Evolutionary conservation across 1,284 basidiomycete genomes (phyloP), one percentile per base, ranked within the genome.

Genomic region (Malassezia cuniculi): DNA sequence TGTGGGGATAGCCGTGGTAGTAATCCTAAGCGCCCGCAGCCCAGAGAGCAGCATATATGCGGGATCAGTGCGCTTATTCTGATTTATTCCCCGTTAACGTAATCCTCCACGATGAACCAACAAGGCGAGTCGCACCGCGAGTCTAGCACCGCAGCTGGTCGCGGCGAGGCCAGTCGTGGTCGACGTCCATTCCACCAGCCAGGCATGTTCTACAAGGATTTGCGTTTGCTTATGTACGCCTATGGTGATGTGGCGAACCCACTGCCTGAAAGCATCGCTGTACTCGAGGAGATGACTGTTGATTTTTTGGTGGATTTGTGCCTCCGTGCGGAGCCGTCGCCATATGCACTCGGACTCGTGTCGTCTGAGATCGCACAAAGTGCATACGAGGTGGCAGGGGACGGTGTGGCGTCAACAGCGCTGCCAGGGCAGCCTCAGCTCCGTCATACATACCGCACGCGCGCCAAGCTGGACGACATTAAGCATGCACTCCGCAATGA

Each of bases 241-340:
- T 93, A 87, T 64, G 86, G 86, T 14, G 86, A 93, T 61, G 82
- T 85, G 59, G 75, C 81, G 14, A 81, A 85, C 52, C 83, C 85
- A 1, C 78, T 82, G 6, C 80, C 77, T 31, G 86, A 90, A 54
- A 81, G 82, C 0, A 81, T 89, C 20, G 80, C 78, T 55, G 81
- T 93, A 20, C 83, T 93, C 80, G 86, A 93, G 66, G 86, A 90
- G 63, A 86, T 93, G 49, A 71, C 89, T 27, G 77, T 89, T 31
- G 84, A 89, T 64, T 89, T 85, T 55, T 83, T 93, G 51, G 78
- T 79, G 22, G 85, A 90, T 55, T 75, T 93, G 12, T 61, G 59
- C 40, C 48, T 57, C 31, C 30, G 85, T 82, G 66, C 59, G 78
- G 75, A 44, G 28, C 45, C 50, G 40, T 57, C 52, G 19, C 46